phyloP scores from a whole-genome alignment of 2,329 filamentous ascomycete genomes.

The Fusarium lateritium region DNA sequence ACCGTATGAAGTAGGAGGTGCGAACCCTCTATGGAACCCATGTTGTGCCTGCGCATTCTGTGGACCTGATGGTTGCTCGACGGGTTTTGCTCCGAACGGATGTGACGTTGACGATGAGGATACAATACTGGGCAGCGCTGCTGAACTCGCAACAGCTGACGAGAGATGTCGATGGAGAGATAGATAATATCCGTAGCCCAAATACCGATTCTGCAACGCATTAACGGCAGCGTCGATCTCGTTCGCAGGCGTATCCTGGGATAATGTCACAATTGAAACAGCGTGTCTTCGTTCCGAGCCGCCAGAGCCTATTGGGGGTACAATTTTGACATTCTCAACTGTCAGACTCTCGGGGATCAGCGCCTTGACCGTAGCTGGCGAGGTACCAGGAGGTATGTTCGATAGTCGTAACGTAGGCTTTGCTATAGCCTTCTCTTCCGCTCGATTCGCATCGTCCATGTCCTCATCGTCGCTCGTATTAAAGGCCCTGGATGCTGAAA shows the following conservation, averaged over 20 bases:
- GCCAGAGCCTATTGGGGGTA: constrained; percentile 67
- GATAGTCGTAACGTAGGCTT: constrained; percentile 75
- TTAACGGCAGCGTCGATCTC: constrained; percentile 88
- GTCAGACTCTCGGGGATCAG: constrained; percentile 71
- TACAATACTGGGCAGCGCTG: constrained; percentile 51
- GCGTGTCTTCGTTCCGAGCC: constrained; percentile 77
- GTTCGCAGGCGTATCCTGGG: constrained; percentile 83
- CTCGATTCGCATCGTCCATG: constrained; percentile 60
- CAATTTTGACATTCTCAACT: constrained; percentile 81
- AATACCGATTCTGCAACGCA: constrained; percentile 83
- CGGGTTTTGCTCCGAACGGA: constrained; percentile 83
- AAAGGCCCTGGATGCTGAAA: constrained; percentile 78
- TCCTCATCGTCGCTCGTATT: constrained; percentile 75
- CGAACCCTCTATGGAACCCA: constrained; percentile 74
- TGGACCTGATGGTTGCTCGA: constrained; percentile 60
- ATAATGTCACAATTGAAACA: constrained; percentile 84
- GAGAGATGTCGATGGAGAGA: constrained; percentile 87
- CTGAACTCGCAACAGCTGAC: constrained; percentile 72
- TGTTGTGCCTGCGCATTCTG: constrained; percentile 59
- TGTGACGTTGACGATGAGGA: constrained; percentile 66
- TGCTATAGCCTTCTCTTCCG: constrained; percentile 71
- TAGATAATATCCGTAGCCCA: constrained; percentile 88
- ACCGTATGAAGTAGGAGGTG: constrained; percentile 80
- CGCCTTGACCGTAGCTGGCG: constrained; percentile 71
- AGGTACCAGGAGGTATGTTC: constrained; percentile 73